phyloP scores from a whole-genome alignment of 2,329 filamentous ascomycete genomes.

The Pestalotiopsis fici region DNA sequence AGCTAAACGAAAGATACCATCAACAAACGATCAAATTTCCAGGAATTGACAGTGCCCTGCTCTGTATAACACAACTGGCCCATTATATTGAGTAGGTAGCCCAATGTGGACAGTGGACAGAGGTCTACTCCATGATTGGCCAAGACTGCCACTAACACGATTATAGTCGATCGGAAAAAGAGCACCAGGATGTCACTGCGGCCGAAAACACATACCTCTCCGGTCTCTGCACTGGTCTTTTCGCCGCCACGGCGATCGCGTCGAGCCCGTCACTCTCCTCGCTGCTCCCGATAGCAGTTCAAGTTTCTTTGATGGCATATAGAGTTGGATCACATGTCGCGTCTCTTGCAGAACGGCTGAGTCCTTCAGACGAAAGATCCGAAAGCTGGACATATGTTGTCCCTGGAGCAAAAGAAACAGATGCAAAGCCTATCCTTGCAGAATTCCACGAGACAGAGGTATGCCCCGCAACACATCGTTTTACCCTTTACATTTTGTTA shows the following conservation, averaged over 20 bases:
- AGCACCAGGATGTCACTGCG: constrained; percentile 53
- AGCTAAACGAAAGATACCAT: constrained; percentile 67
- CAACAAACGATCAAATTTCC: constrained; percentile 57
- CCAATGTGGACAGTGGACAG: background rate
- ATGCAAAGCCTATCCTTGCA: constrained; percentile 50
- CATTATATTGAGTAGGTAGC: constrained; percentile 67
- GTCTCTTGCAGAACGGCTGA: constrained; percentile 47
- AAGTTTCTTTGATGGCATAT: constrained; percentile 68
- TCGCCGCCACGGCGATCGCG: constrained; percentile 69
- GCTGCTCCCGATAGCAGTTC: constrained; percentile 62
- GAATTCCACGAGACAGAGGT: constrained; percentile 61
- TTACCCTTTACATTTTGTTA: background rate
- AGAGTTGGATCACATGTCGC: constrained; percentile 60
- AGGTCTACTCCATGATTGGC: background rate
- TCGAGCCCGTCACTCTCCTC: constrained; percentile 63
- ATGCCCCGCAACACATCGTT: constrained; percentile 18
- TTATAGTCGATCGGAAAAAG: constrained; percentile 50
- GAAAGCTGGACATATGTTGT: constrained; percentile 70
- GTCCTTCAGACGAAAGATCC: constrained; percentile 40
- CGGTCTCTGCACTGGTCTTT: constrained; percentile 69
- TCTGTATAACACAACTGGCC: constrained; percentile 65
- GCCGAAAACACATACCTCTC: constrained; percentile 56
- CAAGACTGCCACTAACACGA: constrained; percentile 25
- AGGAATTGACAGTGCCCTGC: constrained; percentile 64
- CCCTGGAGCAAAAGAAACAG: constrained; percentile 52